phyloP scores from a whole-genome alignment of 495 filamentous ascomycete genomes.

The Tuber melanosporum region DNA sequence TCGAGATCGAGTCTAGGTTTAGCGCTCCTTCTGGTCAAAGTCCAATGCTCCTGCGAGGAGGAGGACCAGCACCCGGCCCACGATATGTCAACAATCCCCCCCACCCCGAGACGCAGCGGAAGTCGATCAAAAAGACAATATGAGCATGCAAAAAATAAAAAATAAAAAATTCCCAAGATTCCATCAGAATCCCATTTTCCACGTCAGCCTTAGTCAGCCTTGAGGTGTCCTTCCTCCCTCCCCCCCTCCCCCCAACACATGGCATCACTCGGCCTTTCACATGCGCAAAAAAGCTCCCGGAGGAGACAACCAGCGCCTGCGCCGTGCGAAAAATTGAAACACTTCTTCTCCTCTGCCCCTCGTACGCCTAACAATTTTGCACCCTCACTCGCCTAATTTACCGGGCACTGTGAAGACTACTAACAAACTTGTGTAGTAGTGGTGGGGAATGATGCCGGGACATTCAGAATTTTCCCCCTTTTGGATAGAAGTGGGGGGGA shows the following conservation, averaged over 20 bases:
- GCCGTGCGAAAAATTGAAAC: not conserved
- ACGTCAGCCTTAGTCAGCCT: not conserved
- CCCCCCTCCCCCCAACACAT: not conserved
- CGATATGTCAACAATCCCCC: not conserved
- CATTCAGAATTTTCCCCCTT: not conserved
- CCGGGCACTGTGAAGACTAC: not conserved
- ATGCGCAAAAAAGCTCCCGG: no score
- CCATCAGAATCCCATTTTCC: not conserved
- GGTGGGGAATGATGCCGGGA: not conserved
- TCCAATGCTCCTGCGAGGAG: not conserved
- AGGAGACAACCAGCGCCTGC: not conserved
- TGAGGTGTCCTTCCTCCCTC: no score
- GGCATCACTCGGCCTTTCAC: not conserved
- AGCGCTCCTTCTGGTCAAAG: not conserved
- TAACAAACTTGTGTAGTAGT: no score
- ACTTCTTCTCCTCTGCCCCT: not conserved
- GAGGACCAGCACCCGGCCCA: not conserved
- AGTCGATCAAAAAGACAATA: not conserved
- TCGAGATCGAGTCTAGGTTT: not conserved
- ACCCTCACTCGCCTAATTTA: not conserved
- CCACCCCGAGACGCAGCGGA: not conserved
- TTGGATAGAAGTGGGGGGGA: not conserved
- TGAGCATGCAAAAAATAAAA: not conserved
- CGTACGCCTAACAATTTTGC: not conserved
- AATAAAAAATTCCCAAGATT: not conserved